phyloP scores from a whole-genome alignment of 306 rosid species.

The Medicago arabica region DNA sequence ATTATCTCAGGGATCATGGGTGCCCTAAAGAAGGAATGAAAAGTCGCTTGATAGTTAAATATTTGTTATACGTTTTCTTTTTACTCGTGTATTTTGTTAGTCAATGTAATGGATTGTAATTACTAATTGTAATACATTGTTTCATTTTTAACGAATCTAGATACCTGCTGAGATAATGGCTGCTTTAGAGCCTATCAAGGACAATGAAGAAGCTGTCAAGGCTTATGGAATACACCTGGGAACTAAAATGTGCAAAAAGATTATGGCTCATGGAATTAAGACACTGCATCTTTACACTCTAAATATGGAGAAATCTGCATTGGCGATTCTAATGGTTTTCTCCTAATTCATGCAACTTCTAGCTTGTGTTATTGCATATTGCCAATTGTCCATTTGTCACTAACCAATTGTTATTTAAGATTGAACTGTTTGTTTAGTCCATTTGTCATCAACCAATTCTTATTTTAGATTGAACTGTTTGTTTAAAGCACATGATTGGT shows the following conservation, averaged over 20 bases:
- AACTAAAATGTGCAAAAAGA: slow-evolving; percentile 95
- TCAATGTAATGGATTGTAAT: slow-evolving; percentile 6
- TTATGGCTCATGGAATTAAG: slow-evolving; percentile 90
- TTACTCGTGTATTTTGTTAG: slow-evolving; percentile 28
- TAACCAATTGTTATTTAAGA: neutral
- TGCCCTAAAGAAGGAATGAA: slow-evolving; percentile 13
- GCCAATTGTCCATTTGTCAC: neutral
- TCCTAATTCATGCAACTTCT: slow-evolving; percentile 33
- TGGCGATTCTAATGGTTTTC: slow-evolving; percentile 75
- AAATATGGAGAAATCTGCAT: slow-evolving; percentile 93
- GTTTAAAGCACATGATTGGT: neutral
- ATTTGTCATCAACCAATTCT: too few species aligned
- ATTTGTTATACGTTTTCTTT: neutral
- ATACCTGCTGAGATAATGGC: slow-evolving; percentile 79
- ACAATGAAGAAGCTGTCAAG: slow-evolving; percentile 97
- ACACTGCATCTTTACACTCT: slow-evolving; percentile 87
- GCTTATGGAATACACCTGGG: slow-evolving; percentile 91
- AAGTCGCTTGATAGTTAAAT: neutral
- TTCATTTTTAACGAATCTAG: slow-evolving; percentile 53
- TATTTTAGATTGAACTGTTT: neutral
- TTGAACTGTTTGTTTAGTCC: neutral
- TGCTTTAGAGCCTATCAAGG: slow-evolving; percentile 94
- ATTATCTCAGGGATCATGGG: neutral
- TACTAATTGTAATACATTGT: slow-evolving; percentile 23
- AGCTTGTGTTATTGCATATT: slow-evolving; percentile 43